Conservation (phyloP, 2,329 filamentous ascomycete genomes). For the Diaporthe caulivora region DNA sequence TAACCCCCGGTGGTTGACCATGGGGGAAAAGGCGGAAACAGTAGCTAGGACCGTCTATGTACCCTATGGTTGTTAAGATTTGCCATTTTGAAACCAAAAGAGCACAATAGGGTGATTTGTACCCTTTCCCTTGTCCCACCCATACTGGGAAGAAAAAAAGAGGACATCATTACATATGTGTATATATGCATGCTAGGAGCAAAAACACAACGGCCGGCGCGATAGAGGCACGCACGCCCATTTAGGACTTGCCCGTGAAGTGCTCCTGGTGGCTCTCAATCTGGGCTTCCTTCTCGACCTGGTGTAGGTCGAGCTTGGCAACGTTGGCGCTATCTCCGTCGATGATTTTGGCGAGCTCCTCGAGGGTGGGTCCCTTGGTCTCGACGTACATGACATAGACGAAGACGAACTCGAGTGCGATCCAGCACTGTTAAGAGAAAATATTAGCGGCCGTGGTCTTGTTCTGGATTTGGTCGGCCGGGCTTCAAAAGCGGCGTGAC, state of each 20-base stretch:
- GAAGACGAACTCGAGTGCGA: constrained; percentile 66
- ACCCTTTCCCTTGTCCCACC: neutral
- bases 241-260: constrained; percentile 30
- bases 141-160: neutral
- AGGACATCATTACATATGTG: constrained; percentile 12
- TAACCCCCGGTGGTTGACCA: neutral
- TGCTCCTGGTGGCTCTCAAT: constrained; percentile 40
- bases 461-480: neutral
- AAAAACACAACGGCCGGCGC: neutral
- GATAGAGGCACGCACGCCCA: no score
- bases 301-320: constrained; percentile 58
- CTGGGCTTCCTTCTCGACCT: constrained; percentile 58
- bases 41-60: constrained; percentile 16
- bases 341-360: constrained; percentile 76
- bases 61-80: constrained; percentile 13
- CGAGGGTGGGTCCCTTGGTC: constrained; percentile 73
- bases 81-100: neutral
- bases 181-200: neutral
- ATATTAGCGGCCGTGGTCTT: neutral
- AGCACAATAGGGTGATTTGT: neutral
- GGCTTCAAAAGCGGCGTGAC: constrained; percentile 40
- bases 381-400: constrained; percentile 71
- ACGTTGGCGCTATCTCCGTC: constrained; percentile 69
- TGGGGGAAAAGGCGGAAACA: neutral
- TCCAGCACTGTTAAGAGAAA: constrained; percentile 56